A percentile compares a stretch with the other conserved stretches of the same genome.
Conservation (phyloP, 2,329 filamentous ascomycete species). For the Alternaria angustiovoidea region DNA sequence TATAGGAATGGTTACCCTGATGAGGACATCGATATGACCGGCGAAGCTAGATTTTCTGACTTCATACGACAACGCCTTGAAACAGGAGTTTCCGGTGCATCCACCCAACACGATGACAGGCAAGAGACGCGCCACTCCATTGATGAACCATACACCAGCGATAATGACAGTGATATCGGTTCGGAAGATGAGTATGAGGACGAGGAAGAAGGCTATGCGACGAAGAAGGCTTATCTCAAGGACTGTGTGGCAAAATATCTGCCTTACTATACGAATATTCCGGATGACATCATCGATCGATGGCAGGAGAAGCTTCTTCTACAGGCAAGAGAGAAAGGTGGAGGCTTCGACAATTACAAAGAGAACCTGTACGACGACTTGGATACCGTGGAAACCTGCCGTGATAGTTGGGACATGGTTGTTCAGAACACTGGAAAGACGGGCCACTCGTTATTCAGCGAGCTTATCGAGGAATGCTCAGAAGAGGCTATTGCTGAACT, state of each 20-base stretch:
- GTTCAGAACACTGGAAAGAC: not conserved
- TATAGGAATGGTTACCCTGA: not conserved
- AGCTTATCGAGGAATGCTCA: not conserved
- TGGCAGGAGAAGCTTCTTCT: not conserved
- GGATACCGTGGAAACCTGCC: not conserved
- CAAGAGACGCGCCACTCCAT: not conserved
- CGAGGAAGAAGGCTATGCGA: not conserved
- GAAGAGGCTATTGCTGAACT: not conserved
- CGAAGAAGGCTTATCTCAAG: not conserved
- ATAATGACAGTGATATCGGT: not conserved
- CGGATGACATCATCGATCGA: not conserved
- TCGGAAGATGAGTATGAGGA: not conserved
- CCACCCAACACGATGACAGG: not conserved
- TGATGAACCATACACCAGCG: not conserved
- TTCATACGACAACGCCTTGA: not conserved
- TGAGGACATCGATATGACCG: not conserved
- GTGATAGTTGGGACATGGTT: not conserved
- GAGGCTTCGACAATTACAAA: not conserved
- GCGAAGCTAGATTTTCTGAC: not conserved
- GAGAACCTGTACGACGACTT: not conserved
- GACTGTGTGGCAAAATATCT: not conserved
- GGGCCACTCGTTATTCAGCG: not conserved
- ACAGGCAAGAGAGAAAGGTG: not conserved
- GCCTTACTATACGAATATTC: not conserved
- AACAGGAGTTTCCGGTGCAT: not conserved